These are phyloP conservation scores for Ceratobasidium sp. DNA, from an alignment of 1,284 basidiomycete genomes.

Conservation along the genomic window DNA sequence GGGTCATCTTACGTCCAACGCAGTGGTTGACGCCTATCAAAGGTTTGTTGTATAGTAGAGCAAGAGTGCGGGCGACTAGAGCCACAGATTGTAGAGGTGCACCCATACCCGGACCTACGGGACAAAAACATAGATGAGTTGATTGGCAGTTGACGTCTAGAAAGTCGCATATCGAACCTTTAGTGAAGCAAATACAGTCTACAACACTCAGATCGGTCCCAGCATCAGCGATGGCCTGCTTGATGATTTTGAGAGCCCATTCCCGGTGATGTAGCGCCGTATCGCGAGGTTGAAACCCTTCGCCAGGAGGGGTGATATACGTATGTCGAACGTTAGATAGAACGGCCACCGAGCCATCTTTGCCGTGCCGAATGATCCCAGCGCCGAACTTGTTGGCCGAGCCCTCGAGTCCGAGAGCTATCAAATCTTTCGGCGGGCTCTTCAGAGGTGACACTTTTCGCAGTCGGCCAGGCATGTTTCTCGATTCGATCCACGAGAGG, in stretches of 20 bases:
- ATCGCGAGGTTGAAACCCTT: conserved; percentile 96
- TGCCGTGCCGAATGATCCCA: conserved; percentile 89
- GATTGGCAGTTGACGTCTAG: not conserved
- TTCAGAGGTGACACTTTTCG: conserved; percentile 45
- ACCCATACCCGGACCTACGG: conserved; percentile 96
- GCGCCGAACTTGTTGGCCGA: conserved; percentile 99
- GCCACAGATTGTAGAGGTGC: conserved; percentile 96
- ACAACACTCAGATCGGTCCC: conserved; percentile 80
- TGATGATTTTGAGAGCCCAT: conserved; percentile 90
- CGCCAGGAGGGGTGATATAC: conserved; percentile 97
- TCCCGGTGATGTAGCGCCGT: conserved; percentile 96
- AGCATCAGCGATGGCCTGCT: conserved; percentile 83
- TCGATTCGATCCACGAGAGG: not conserved
- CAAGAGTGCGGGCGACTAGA: conserved; percentile 93
- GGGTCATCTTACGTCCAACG: conserved; percentile 84
- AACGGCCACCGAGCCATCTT: conserved; percentile 76
- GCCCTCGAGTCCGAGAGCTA: conserved; percentile 92
- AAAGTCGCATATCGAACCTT: conserved; percentile 69
- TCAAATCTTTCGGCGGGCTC: conserved; percentile 47
- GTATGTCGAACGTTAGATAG: conserved; percentile 94
- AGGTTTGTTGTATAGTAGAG: conserved; percentile 90
- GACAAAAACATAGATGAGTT: not conserved
- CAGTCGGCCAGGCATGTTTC: conserved; percentile 37
- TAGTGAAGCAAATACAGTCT: conserved; percentile 97
- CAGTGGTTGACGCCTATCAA: conserved; percentile 99